A percentile compares a stretch with the other conserved stretches of the same genome.
Conservation (phyloP, 2,329 filamentous ascomycete species). For the Tolypocladium cylindrosporum region DNA sequence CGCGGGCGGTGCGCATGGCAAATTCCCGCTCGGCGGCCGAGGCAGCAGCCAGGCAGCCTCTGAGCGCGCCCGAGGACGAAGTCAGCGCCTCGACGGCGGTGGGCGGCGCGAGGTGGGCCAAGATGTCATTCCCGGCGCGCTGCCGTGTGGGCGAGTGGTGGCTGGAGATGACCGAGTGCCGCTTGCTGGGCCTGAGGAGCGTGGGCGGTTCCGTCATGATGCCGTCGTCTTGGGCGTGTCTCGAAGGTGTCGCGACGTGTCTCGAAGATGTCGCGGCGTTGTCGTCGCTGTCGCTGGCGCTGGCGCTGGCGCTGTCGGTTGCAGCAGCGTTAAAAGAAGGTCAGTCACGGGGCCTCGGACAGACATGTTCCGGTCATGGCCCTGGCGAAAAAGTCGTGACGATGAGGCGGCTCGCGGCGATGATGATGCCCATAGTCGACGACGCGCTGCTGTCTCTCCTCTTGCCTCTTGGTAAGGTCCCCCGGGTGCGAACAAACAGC, state of each 20-base stretch:
- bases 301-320: not conserved
- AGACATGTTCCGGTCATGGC: slow-evolving; percentile 19
- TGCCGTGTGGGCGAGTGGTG: slow-evolving; percentile 34
- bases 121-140: slow-evolving; percentile 44
- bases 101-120: slow-evolving; percentile 50
- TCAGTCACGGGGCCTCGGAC: not conserved
- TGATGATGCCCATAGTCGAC: slow-evolving; percentile 9
- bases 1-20: slow-evolving; percentile 58
- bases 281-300: not conserved
- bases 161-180: slow-evolving; percentile 17
- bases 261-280: not conserved
- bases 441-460: not conserved
- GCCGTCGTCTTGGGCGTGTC: not conserved
- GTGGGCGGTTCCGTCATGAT: slow-evolving; percentile 24
- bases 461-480: too few relatives aligned
- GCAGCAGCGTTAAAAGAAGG: not conserved
- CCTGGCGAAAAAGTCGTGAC: slow-evolving; percentile 21
- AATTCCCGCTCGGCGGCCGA: slow-evolving; percentile 60
- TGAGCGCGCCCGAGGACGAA: slow-evolving; percentile 40
- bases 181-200: slow-evolving; percentile 20
- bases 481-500: not conserved
- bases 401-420: slow-evolving; percentile 8
- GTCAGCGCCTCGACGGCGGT: slow-evolving; percentile 51
- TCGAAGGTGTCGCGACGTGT: not conserved
- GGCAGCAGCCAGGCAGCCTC: slow-evolving; percentile 50